Evolutionary conservation across 2,329 filamentous ascomycete species (phyloP), one percentile per base, ranked within the genome.

Genomic region (Westerdykella aurantiaca): DNA sequence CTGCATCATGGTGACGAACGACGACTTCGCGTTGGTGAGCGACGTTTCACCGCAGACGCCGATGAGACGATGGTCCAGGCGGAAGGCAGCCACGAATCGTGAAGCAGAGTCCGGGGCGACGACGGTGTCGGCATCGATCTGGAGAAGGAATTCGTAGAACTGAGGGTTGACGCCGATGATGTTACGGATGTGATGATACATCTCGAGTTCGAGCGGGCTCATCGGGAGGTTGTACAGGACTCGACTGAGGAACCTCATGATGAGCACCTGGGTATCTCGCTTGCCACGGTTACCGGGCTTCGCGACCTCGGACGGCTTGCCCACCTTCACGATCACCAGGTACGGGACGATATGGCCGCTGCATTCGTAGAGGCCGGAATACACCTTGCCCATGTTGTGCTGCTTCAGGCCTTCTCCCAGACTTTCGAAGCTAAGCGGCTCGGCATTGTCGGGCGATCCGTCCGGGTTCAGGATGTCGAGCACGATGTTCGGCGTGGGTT

Each of bases 311-410:
- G 82, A 85, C 16, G 83, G 83, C 67, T 86, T 86, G 72, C 93
- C 93, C 55, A 97, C 82, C 77, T 98, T 98, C 70, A 97, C 90
- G 37, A 98, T 77, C 41, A 98, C 93, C 66, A 98, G 68, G 80
- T 95, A 98, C 17, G 93, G 93, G 37, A 98, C 93, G 55, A 98
- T 97, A 64, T 98, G 91, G 51, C 93, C 93, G 63, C 96, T 88
- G 6, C 96, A 90, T 70, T 98, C 93, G 67, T 98, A 98, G 5
- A 98, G 76, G 61, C 93, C 93, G 16, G 93, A 96, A 71, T 98
- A 98, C 52, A 96, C 82, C 71, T 98, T 98, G 69, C 87, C 93
- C 91, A 97, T 97, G 69, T 98, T 98, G 75, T 97, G 93, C 69
- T 97, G 93, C 72, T 95, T 95, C 71, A 86, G 81, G 64, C 93